A percentile compares a stretch with the other conserved stretches of the same genome.
These are phyloP conservation scores for Cnidoscolus chayamansa DNA, from an alignment of 441 rosid species.

Conservation along the genomic window DNA sequence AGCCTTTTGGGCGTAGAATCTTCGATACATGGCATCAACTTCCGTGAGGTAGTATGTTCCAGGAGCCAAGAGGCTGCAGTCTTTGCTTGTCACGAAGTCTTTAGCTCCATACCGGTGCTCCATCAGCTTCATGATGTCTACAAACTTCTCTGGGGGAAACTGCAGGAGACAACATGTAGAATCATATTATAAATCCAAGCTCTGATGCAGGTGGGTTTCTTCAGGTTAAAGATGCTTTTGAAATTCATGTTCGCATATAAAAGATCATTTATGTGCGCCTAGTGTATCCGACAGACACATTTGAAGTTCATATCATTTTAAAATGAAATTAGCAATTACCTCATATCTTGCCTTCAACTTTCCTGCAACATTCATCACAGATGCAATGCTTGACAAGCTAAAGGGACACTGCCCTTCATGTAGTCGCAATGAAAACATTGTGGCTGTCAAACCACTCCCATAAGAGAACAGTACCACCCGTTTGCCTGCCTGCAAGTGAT, in stretches of 20 bases:
- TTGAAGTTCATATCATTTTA: neutral
- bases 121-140: slow-evolving; percentile 83
- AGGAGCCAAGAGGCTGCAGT: slow-evolving; percentile 70
- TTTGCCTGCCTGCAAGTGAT: slow-evolving; percentile 58
- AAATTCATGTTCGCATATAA: neutral
- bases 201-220: neutral
- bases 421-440: slow-evolving; percentile 81
- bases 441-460: slow-evolving; percentile 88
- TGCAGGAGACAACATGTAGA: slow-evolving; percentile 28
- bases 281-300: neutral
- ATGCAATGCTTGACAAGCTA: slow-evolving; percentile 71
- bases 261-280: too few relatives aligned
- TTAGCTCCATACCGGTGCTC: slow-evolving; percentile 95
- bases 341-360: slow-evolving; percentile 87
- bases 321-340: slow-evolving; percentile 42
- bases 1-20: slow-evolving; percentile 72
- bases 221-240: neutral
- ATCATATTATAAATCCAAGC: neutral
- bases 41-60: slow-evolving; percentile 89
- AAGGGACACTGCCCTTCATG: slow-evolving; percentile 59
- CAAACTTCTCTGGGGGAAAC: slow-evolving; percentile 80
- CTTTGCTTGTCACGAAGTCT: slow-evolving; percentile 92
- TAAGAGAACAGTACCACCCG: slow-evolving; percentile 85
- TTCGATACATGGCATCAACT: slow-evolving; percentile 82
- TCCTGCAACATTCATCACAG: slow-evolving; percentile 65